phyloP scores from a whole-genome alignment of 495 filamentous ascomycete species.

The Hyaloscypha hepaticicola region DNA sequence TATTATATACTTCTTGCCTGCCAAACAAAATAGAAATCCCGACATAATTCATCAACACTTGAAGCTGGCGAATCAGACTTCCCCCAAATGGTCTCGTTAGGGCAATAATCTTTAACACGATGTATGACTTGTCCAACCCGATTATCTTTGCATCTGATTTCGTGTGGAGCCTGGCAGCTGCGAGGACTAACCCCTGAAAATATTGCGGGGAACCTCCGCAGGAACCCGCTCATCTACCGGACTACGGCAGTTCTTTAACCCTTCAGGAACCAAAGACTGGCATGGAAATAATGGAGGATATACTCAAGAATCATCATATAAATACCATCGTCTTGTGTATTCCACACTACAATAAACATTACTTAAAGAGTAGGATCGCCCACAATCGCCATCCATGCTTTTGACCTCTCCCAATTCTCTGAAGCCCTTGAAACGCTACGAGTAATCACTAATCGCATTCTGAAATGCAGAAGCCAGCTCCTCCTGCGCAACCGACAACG shows the following conservation, averaged over 20 bases:
- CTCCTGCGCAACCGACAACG: background rate
- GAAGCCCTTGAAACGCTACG: background rate
- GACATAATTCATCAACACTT: background rate
- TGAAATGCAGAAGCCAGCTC: background rate
- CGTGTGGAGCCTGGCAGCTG: background rate
- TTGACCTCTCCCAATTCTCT: background rate
- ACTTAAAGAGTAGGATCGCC: background rate
- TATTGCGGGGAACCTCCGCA: background rate
- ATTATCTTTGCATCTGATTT: background rate
- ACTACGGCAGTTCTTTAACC: background rate
- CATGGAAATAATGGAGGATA: background rate
- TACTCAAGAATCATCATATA: background rate
- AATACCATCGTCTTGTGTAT: background rate
- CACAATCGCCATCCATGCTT: background rate
- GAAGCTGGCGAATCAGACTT: background rate
- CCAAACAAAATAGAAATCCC: background rate
- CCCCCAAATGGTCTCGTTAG: background rate
- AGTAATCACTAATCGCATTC: background rate
- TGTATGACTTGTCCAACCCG: background rate
- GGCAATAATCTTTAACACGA: background rate
- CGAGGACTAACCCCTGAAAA: background rate
- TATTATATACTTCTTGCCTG: background rate
- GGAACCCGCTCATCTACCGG: background rate
- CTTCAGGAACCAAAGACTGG: background rate
- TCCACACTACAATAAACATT: background rate